A percentile compares a stretch with the other conserved stretches of the same genome.
Evolutionary conservation across 768 basidiomycete species (phyloP).

Genomic region (Suillus luteus): DNA sequence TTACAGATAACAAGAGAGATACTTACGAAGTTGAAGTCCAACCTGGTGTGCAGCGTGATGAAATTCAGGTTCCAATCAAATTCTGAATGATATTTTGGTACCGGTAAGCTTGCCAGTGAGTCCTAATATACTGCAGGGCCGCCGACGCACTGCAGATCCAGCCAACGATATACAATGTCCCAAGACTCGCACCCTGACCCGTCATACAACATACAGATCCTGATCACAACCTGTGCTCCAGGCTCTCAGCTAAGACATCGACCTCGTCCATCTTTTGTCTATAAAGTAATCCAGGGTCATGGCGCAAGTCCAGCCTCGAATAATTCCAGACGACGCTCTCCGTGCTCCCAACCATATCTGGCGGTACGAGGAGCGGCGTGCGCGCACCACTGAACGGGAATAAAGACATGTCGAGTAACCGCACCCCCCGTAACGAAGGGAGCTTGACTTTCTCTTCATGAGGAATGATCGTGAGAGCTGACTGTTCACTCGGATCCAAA

Average conservation of each 20-base stretch:
- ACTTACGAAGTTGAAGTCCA: too few species aligned
- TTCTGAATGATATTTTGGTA: too few species aligned
- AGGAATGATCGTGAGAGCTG: background rate
- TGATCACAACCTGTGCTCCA: background rate
- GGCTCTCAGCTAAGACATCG: background rate
- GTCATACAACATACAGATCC: background rate
- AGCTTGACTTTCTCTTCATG: background rate
- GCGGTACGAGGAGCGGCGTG: conserved; percentile 4
- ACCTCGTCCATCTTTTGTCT: background rate
- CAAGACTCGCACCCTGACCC: background rate
- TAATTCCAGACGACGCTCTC: background rate
- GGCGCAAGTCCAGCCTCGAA: background rate
- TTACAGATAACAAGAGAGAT: too few species aligned
- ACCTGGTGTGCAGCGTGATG: too few species aligned
- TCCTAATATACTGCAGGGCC: too few species aligned
- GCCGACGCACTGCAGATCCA: too few species aligned
- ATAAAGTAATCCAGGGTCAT: conserved; percentile 4
- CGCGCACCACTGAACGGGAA: background rate
- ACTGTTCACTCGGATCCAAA: background rate
- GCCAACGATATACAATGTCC: background rate
- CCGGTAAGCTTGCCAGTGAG: too few species aligned
- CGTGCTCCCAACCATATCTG: background rate
- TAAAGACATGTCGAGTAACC: background rate
- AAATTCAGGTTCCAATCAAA: too few species aligned
- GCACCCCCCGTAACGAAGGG: background rate